A percentile compares a stretch with the other conserved stretches of the same genome.
These are phyloP conservation scores for Pisolithus microcarpus DNA, from an alignment of 768 basidiomycete genomes.

Conservation along the genomic window DNA sequence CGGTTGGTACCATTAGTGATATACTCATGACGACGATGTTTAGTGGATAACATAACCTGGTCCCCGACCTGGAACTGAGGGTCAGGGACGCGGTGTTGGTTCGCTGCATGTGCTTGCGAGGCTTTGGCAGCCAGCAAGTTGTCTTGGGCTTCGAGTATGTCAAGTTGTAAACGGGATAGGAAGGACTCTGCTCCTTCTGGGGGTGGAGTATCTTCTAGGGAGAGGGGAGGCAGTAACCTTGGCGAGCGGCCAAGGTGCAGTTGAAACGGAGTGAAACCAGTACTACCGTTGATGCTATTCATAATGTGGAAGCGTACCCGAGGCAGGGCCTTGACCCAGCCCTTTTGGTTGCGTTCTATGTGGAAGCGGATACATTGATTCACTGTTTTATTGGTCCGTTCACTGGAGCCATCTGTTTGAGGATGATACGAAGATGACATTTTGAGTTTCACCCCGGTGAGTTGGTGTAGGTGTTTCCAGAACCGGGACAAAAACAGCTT, in stretches of 20 bases:
- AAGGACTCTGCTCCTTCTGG: neutral
- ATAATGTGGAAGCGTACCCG: conserved; percentile 27
- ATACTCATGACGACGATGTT: conserved; percentile 17
- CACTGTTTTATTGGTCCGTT: conserved; percentile 28
- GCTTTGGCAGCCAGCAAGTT: conserved; percentile 16
- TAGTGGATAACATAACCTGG: too few relatives aligned
- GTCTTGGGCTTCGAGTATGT: conserved; percentile 19
- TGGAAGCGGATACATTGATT: conserved; percentile 20
- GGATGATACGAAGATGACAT: conserved; percentile 33
- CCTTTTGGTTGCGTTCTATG: conserved; percentile 19
- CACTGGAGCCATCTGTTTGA: conserved; percentile 29
- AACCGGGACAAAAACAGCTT: conserved; percentile 20
- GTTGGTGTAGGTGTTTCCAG: conserved; percentile 14
- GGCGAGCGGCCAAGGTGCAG: conserved; percentile 19
- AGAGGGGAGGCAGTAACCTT: conserved; percentile 15
- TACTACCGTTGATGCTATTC: conserved; percentile 23
- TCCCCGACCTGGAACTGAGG: conserved; percentile 8
- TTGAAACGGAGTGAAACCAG: conserved; percentile 29
- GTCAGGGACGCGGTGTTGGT: conserved; percentile 14
- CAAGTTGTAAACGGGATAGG: neutral
- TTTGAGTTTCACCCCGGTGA: conserved; percentile 20
- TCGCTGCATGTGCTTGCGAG: conserved; percentile 12
- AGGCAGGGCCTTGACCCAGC: conserved; percentile 26
- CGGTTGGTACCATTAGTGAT: conserved; percentile 16
- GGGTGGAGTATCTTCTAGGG: too few relatives aligned